Conservation (phyloP, 768 basidiomycete genomes). For the Leucogyrophana mollusca region DNA sequence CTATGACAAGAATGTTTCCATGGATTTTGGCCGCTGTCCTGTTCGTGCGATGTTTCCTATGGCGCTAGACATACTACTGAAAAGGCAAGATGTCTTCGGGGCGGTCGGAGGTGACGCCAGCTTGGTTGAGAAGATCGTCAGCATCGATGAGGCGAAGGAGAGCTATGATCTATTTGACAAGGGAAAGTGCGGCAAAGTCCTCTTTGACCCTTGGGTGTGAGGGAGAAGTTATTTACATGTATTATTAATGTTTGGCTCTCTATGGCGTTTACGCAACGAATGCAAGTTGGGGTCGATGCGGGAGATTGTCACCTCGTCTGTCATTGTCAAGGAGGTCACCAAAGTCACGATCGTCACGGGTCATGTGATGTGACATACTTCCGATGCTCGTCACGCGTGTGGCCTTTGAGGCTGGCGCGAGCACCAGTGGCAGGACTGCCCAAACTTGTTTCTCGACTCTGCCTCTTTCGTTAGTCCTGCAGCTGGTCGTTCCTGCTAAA, state of each 20-base stretch:
- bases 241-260: no score
- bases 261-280: no score
- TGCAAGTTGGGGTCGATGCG: no score
- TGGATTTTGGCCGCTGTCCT: slow-evolving; percentile 82
- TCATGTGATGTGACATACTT: slow-evolving; percentile 24
- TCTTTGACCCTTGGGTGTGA: slow-evolving; percentile 72
- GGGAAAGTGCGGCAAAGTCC: slow-evolving; percentile 69
- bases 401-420: background rate
- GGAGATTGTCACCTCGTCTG: no score
- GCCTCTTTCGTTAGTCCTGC: no score
- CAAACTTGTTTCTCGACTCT: no score
- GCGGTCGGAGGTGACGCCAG: slow-evolving; percentile 59
- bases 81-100: slow-evolving; percentile 74
- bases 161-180: slow-evolving; percentile 70
- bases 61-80: slow-evolving; percentile 66
- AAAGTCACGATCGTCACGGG: slow-evolving; percentile 16
- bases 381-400: background rate
- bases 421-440: no score
- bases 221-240: background rate
- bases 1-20: slow-evolving; percentile 77
- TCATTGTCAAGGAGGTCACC: no score
- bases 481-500: no score
- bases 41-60: slow-evolving; percentile 74
- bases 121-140: slow-evolving; percentile 67
- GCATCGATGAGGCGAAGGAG: slow-evolving; percentile 53